Evolutionary conservation across 1,284 basidiomycete genomes (phyloP).

Genomic region (Thelephora terrestris): DNA sequence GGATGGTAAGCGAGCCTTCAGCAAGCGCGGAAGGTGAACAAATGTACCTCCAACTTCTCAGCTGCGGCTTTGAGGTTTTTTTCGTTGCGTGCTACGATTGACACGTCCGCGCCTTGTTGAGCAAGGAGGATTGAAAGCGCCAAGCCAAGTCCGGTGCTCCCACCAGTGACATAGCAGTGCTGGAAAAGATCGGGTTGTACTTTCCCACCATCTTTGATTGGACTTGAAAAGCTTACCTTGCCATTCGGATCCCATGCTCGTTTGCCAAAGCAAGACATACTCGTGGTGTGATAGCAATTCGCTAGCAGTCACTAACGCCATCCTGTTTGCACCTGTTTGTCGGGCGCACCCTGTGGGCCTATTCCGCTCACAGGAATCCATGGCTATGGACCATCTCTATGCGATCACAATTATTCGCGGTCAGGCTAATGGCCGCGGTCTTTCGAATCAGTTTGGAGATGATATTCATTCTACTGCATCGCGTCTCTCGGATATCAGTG

Average conservation of each 20-base stretch:
- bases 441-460: too few relatives aligned
- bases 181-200: slow-evolving; percentile 17
- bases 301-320: too few relatives aligned
- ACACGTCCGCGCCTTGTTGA: slow-evolving; percentile 68
- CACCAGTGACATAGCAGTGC: slow-evolving; percentile 77
- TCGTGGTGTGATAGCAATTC: background rate
- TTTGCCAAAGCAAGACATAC: slow-evolving; percentile 2
- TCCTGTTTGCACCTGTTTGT: too few relatives aligned
- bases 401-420: background rate
- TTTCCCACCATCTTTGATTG: background rate
- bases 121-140: slow-evolving; percentile 61
- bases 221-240: slow-evolving; percentile 8
- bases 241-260: slow-evolving; percentile 12
- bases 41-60: slow-evolving; percentile 48
- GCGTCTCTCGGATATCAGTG: too few relatives aligned
- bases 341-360: too few relatives aligned
- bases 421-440: too few relatives aligned
- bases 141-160: slow-evolving; percentile 72
- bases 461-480: too few relatives aligned
- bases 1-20: background rate
- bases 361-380: background rate
- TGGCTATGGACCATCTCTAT: too few relatives aligned
- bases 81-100: slow-evolving; percentile 69
- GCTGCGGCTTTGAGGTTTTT: slow-evolving; percentile 51
- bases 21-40: background rate